A percentile compares a stretch with the other conserved stretches of the same genome.
phyloP scores from a whole-genome alignment of 1,284 basidiomycete genomes.

The Cystobasidium sp. region DNA sequence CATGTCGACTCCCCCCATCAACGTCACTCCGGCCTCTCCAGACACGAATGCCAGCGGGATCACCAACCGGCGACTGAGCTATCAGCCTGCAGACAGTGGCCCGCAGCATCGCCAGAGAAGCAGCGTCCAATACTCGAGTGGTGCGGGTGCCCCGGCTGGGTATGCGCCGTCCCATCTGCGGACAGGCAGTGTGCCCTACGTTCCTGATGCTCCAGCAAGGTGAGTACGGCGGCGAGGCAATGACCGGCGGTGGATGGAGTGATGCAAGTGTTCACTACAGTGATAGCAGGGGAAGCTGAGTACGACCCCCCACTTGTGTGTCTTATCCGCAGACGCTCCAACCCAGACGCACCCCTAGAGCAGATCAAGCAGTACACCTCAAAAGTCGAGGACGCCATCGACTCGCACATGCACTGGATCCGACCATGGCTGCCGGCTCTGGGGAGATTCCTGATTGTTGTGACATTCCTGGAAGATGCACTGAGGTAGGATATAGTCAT shows the following conservation, averaged over 20 bases:
- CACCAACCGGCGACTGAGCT: constrained; percentile 36
- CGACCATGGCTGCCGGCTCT: constrained; percentile 93
- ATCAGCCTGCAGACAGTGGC: constrained; percentile 37
- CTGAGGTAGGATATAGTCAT: constrained; percentile 61
- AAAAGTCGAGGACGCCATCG: constrained; percentile 86
- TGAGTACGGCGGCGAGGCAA: constrained; percentile 7
- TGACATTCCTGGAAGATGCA: constrained; percentile 97
- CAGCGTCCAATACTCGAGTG: constrained; percentile 13
- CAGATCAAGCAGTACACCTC: constrained; percentile 74
- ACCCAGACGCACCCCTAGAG: constrained; percentile 73
- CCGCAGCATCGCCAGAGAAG: constrained; percentile 27
- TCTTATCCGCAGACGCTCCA: not conserved
- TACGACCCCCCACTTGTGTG: not conserved
- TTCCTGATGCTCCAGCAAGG: constrained; percentile 42
- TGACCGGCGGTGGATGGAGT: no score
- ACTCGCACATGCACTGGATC: constrained; percentile 89
- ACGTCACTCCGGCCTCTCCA: constrained; percentile 41
- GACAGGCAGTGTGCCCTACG: constrained; percentile 42
- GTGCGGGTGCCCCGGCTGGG: constrained; percentile 1
- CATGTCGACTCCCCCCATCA: constrained; percentile 36
- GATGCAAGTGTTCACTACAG: not conserved
- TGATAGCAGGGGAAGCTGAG: constrained; percentile 5
- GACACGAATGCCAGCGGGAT: constrained; percentile 34
- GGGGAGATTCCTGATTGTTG: constrained; percentile 95
- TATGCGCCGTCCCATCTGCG: constrained; percentile 30